Percentiles rank a stretch among this genome's conserved stretches.
phyloP scores from a whole-genome alignment of 345 rosid genomes.

The Citrus inodora region DNA sequence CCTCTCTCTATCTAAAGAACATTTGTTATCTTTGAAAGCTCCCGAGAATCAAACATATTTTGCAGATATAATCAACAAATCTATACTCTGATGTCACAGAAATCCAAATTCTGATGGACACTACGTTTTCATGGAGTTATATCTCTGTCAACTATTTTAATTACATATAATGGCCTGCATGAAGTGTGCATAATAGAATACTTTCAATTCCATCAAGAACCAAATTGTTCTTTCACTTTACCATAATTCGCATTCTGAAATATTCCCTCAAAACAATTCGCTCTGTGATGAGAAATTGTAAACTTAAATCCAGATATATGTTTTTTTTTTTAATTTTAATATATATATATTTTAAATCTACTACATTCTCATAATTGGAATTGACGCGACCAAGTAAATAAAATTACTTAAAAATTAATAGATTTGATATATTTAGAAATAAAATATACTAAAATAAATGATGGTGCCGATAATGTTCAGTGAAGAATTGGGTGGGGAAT shows the following conservation, averaged over 20 bases:
- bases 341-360: too few relatives aligned
- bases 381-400: too few relatives aligned
- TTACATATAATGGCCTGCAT: background rate
- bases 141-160: background rate
- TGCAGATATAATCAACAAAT: background rate
- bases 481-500: background rate
- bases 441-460: too few relatives aligned
- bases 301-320: background rate
- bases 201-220: background rate
- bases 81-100: background rate
- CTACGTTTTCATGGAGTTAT: background rate
- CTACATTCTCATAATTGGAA: too few relatives aligned
- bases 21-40: background rate
- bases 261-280: background rate
- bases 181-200: background rate
- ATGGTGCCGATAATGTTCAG: background rate
- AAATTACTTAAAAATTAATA: too few relatives aligned
- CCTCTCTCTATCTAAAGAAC: background rate
- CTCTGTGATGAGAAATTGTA: background rate
- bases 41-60: background rate
- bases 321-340: too few relatives aligned
- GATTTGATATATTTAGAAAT: too few relatives aligned
- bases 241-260: background rate
- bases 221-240: background rate
- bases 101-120: background rate